phyloP scores from a whole-genome alignment of 192 early-diverging fungal species.

The Spizellomyces sp. region DNA sequence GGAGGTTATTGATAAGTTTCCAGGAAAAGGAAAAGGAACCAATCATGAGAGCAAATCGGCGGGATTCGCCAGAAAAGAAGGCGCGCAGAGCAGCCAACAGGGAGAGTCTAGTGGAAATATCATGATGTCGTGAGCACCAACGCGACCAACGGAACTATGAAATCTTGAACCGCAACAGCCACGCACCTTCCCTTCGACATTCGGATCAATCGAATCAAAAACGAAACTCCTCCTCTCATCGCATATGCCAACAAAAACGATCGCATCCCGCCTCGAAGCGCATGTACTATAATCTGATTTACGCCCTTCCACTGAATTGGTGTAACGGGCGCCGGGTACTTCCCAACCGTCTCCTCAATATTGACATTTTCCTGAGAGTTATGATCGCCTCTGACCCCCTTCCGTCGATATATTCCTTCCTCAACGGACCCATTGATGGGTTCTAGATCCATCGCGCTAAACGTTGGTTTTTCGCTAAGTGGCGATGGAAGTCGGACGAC shows the following conservation, averaged over 20 bases:
- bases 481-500: no score
- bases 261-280: conserved; percentile 51
- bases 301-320: conserved; percentile 30
- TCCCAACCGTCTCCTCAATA: neutral
- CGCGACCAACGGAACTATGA: no score
- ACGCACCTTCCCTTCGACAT: conserved; percentile 45
- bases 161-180: no score
- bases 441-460: no score
- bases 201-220: conserved; percentile 51
- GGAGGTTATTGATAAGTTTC: conserved; percentile 70
- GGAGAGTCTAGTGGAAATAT: neutral
- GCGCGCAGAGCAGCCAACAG: conserved; percentile 49
- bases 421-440: no score
- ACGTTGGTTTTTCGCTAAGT: no score
- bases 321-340: conserved; percentile 11
- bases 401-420: no score
- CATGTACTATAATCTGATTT: conserved; percentile 46
- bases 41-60: conserved; percentile 76
- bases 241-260: conserved; percentile 57
- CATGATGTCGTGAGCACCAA: neutral
- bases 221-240: conserved; percentile 57
- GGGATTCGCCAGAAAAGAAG: conserved; percentile 58
- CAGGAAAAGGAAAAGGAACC: conserved; percentile 75
- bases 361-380: neutral
- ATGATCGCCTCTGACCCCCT: no score